Base-by-base conservation (phyloP, 495 filamentous ascomycete genomes). In the Parachaetomium inaequale region DNA sequence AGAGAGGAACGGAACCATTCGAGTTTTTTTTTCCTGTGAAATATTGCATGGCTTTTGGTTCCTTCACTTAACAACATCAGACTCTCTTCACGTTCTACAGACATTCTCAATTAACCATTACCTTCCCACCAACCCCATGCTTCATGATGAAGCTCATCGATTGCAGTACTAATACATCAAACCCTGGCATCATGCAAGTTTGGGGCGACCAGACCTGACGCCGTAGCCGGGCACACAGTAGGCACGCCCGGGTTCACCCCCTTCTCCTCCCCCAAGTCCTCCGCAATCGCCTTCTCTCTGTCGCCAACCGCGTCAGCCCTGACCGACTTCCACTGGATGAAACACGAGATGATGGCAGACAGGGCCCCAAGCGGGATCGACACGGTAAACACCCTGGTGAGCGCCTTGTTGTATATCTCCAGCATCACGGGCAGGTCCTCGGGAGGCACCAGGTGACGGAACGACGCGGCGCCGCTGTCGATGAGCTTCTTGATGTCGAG, bases 241-340 rank as follows among this genome's bases (percentile, higher is more conserved):
- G n/a, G n/a, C n/a, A n/a, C n/a, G n/a, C 32, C 45, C 21, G 50
- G 4, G 2, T 7, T 15, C 4, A 8, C 32, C 17, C 25, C 32
- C 32, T 7, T 23, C 28, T 1, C 11, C 15, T 46, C 40, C 40
- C 11, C 23, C 15, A n/a, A 1, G 17, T 31, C 57, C 29, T 45
- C 29, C 14, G n/a, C 15, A 15, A 12, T 19, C 11, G 12, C 28
- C n/a, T 29, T 21, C 21, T 40, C 43, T 26, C 52, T 49, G 19
- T 42, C 51, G 12, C 14, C 55, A 1, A 3, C 14, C 49, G 19
- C 42, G 28, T 14, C 14, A 32, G 70, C 67, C 55, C 72, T 76
- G 31, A 84, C 78, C 53, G 78, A 82, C 70, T 78, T 82, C 74
- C 78, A 82, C 64, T 83, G 75, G 36, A 84, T 59, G 40, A 75